These are phyloP conservation scores for Raphanus raphanistrum DNA, from an alignment of 345 rosid genomes.

Conservation along the genomic window DNA sequence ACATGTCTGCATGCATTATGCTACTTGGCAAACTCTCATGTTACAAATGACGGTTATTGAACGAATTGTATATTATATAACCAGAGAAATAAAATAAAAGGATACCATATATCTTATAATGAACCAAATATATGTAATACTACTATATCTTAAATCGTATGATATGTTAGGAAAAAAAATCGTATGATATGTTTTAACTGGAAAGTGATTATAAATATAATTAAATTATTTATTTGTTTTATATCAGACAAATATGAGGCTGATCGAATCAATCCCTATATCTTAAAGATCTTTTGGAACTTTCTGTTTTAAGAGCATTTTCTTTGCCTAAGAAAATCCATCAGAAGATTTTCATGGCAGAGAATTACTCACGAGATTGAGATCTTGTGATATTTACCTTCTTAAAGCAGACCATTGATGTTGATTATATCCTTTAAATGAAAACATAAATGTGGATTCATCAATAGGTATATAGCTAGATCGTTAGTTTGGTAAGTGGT, in stretches of 20 bases:
- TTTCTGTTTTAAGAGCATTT: background rate
- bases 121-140: background rate
- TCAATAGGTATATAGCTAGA: background rate
- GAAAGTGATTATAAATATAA: background rate
- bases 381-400: conserved; percentile 56
- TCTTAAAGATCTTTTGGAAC: background rate
- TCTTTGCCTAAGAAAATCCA: background rate
- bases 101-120: background rate
- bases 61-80: background rate
- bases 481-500: conserved; percentile 16
- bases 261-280: too few species aligned
- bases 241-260: background rate
- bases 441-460: background rate
- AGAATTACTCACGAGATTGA: background rate
- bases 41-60: background rate
- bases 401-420: conserved; percentile 56
- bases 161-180: too few species aligned
- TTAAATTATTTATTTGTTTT: background rate
- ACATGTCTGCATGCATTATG: conserved; percentile 27
- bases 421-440: conserved; percentile 6
- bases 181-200: background rate
- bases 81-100: background rate
- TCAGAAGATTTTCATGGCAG: background rate
- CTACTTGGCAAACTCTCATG: conserved; percentile 15
- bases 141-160: background rate